These are phyloP conservation scores for Fusarium lyarnte DNA, from an alignment of 2,329 filamentous ascomycete species.

Conservation along the genomic window DNA sequence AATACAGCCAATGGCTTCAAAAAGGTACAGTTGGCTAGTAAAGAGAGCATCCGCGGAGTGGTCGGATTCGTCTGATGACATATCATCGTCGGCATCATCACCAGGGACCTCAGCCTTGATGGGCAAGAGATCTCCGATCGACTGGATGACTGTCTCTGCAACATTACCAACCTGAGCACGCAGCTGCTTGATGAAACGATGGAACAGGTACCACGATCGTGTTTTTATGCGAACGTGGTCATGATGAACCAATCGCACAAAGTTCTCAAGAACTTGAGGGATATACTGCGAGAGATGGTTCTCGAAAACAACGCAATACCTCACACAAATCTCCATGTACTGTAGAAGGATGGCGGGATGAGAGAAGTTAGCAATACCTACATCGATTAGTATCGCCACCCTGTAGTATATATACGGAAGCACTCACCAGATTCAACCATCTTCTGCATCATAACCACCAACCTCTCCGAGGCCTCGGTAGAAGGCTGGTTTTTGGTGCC, in stretches of 20 bases:
- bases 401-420: background rate
- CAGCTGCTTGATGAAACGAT: conserved; percentile 89
- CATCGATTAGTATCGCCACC: conserved; percentile 32
- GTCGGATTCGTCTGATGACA: conserved; percentile 93
- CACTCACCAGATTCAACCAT: conserved; percentile 91
- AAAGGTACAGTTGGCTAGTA: conserved; percentile 89
- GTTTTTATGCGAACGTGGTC: conserved; percentile 86
- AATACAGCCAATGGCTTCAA: conserved; percentile 93
- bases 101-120: conserved; percentile 90
- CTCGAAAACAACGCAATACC: conserved; percentile 94
- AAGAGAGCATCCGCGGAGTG: conserved; percentile 92
- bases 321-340: conserved; percentile 98
- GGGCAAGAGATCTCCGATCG: conserved; percentile 84
- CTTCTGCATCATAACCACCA: conserved; percentile 92
- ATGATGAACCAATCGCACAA: conserved; percentile 90
- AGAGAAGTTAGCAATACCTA: conserved; percentile 83
- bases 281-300: conserved; percentile 78
- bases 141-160: conserved; percentile 89
- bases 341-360: conserved; percentile 94
- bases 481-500: conserved; percentile 86
- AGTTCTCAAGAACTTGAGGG: conserved; percentile 87
- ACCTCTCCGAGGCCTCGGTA: conserved; percentile 78
- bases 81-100: conserved; percentile 83
- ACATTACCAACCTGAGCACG: conserved; percentile 86
- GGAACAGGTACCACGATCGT: conserved; percentile 96